These are phyloP conservation scores for Seiridium unicorne DNA, from an alignment of 2,329 filamentous ascomycete genomes.

Conservation along the genomic window DNA sequence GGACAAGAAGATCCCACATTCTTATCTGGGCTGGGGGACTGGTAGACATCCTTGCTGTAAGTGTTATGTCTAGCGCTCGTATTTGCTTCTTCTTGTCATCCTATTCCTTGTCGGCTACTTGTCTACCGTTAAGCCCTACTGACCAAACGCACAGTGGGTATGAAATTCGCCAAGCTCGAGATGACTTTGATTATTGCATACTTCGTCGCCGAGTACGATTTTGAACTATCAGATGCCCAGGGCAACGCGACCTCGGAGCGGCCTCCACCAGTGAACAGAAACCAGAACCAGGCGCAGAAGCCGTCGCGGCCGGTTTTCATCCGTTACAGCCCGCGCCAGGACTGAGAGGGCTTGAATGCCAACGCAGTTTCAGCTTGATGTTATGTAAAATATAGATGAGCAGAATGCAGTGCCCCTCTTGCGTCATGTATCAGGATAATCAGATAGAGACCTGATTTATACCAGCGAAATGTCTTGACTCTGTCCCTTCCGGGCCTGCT, in stretches of 20 bases:
- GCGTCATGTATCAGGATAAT: no score
- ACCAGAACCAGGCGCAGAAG: conserved; percentile 38
- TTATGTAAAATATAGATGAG: no score
- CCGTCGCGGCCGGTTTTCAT: conserved; percentile 27
- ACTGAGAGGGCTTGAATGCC: background rate
- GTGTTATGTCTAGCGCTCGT: conserved; percentile 9
- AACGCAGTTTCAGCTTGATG: background rate
- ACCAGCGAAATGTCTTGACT: background rate
- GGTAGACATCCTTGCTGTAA: conserved; percentile 37
- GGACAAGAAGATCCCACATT: conserved; percentile 27
- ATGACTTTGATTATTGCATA: conserved; percentile 46
- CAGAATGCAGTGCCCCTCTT: no score
- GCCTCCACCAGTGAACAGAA: conserved; percentile 31
- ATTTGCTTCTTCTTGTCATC: conserved; percentile 9
- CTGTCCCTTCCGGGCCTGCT: background rate
- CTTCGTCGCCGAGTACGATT: conserved; percentile 44
- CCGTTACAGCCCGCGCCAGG: background rate
- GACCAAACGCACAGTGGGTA: conserved; percentile 25
- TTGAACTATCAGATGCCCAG: conserved; percentile 34
- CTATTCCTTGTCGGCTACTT: no score
- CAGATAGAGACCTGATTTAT: no score
- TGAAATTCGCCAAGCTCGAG: conserved; percentile 46
- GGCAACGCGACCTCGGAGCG: conserved; percentile 25
- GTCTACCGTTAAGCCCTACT: background rate
- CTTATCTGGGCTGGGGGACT: conserved; percentile 22